Conservation (phyloP, 495 filamentous ascomycete genomes). For the Stereocaulon alpinum region DNA sequence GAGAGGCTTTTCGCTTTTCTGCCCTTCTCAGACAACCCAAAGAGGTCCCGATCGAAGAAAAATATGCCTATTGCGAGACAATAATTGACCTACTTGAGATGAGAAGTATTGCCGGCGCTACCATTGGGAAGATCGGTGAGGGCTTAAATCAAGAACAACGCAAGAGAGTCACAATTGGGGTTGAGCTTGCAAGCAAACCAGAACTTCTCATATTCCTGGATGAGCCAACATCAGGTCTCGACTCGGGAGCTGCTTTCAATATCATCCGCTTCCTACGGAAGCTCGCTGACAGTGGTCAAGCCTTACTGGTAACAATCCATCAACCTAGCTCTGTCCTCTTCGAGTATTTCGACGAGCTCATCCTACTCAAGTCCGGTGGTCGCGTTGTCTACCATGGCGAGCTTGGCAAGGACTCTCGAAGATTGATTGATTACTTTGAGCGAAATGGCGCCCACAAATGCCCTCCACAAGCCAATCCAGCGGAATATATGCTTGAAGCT, state of each 20-base stretch:
- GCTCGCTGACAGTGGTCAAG: conserved; percentile 71
- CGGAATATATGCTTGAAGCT: conserved; percentile 60
- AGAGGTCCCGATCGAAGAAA: conserved; percentile 56
- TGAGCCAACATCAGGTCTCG: conserved; percentile 82
- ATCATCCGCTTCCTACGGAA: conserved; percentile 84
- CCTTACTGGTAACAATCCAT: conserved; percentile 87
- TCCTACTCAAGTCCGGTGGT: conserved; percentile 56
- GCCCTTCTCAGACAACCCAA: conserved; percentile 71
- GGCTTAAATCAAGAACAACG: conserved; percentile 88
- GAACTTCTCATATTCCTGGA: conserved; percentile 80
- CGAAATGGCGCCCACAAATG: conserved; percentile 50
- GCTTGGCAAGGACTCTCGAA: conserved; percentile 43
- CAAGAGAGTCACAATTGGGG: conserved; percentile 83
- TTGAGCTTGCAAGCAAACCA: conserved; percentile 79
- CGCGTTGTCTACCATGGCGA: conserved; percentile 56
- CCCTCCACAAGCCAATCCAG: conserved; percentile 47
- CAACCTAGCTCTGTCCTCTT: conserved; percentile 75
- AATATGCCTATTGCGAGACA: conserved; percentile 74
- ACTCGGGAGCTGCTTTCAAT: conserved; percentile 77
- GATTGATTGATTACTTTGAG: conserved; percentile 54
- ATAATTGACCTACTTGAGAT: conserved; percentile 74
- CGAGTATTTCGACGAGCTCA: conserved; percentile 62
- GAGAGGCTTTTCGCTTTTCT: conserved; percentile 77
- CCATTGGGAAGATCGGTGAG: conserved; percentile 64
- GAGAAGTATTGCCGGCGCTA: conserved; percentile 72